These are phyloP conservation scores for Phaeotremella skinneri DNA, from an alignment of 768 basidiomycete species.

Conservation along the genomic window DNA sequence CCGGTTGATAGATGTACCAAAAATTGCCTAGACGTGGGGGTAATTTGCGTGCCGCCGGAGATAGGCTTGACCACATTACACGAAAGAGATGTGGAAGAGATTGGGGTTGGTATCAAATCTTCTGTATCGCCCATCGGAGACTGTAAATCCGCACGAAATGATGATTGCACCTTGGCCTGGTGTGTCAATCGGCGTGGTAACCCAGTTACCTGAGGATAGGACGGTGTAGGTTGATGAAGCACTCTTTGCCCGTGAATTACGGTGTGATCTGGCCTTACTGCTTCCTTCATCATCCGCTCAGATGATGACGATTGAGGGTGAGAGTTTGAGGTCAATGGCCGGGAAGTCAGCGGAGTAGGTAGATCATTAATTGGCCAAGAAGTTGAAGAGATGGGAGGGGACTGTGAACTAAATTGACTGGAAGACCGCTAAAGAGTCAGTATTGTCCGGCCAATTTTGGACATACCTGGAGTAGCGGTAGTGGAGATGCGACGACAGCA, in stretches of 20 bases:
- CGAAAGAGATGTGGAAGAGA: too few relatives aligned
- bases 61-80: too few relatives aligned
- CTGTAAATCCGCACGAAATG: background rate
- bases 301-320: constrained; percentile 10
- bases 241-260: constrained; percentile 1
- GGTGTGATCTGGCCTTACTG: background rate
- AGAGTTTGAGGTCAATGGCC: background rate
- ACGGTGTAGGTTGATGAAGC: constrained; percentile 16
- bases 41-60: too few relatives aligned
- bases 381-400: background rate
- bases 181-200: background rate
- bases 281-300: background rate
- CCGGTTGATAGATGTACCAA: too few relatives aligned
- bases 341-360: constrained; percentile 1
- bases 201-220: background rate
- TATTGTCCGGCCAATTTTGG: too few relatives aligned
- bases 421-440: background rate
- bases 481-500: too few relatives aligned
- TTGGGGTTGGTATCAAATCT: background rate
- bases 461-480: too few relatives aligned
- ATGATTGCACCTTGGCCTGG: background rate
- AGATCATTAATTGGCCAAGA: background rate
- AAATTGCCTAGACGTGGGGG: too few relatives aligned
- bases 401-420: background rate
- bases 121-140: too few relatives aligned